Conservation (phyloP, 805 yeast species). For the Starmerella scarabaei region DNA sequence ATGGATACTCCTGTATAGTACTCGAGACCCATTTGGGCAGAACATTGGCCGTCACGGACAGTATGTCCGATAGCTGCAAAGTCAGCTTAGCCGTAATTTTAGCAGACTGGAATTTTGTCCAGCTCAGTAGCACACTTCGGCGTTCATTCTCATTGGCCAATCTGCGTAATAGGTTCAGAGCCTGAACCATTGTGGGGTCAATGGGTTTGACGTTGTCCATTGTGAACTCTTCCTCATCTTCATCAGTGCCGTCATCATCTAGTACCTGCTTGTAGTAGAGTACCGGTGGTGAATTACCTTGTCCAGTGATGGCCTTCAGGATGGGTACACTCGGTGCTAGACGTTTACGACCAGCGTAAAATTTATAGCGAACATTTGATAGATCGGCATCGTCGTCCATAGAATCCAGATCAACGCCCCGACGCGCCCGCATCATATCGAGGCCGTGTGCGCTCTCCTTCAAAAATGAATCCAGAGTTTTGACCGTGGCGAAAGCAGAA, state of each 20-base stretch:
- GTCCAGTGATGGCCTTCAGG: slow-evolving; percentile 5
- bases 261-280: slow-evolving; percentile 1
- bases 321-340: slow-evolving; percentile 7
- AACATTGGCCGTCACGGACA: slow-evolving; percentile 73
- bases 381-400: too few relatives aligned
- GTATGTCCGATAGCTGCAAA: slow-evolving; percentile 78
- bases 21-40: slow-evolving; percentile 75
- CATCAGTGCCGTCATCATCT: not conserved
- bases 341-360: slow-evolving; percentile 3
- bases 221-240: not conserved
- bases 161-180: slow-evolving; percentile 5
- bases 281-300: slow-evolving; percentile 1
- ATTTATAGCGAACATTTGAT: not conserved
- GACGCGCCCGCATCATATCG: slow-evolving; percentile 2
- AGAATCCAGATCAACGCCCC: not conserved
- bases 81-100: slow-evolving; percentile 76
- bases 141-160: slow-evolving; percentile 8
- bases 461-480: slow-evolving; percentile 5
- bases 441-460: too few relatives aligned
- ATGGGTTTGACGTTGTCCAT: slow-evolving; percentile 1
- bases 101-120: slow-evolving; percentile 27
- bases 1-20: slow-evolving; percentile 62
- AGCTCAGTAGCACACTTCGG: slow-evolving; percentile 5
- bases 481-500: slow-evolving; percentile 5
- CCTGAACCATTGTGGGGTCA: not conserved